These are phyloP conservation scores for Sphaerulina populicola DNA, from an alignment of 2,329 filamentous ascomycete genomes.

Conservation along the genomic window DNA sequence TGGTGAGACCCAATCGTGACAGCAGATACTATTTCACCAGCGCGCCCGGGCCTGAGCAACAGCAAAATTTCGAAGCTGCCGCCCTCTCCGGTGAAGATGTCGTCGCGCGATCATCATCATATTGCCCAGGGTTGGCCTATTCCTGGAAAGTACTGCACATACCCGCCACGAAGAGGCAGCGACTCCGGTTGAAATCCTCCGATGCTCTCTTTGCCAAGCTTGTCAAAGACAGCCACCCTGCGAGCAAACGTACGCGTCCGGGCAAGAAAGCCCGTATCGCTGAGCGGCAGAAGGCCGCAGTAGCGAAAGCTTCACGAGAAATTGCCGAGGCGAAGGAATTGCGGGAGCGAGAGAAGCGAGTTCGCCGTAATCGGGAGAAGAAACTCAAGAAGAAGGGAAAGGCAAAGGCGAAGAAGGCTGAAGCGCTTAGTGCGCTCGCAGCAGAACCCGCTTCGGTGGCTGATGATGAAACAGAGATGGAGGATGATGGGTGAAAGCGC, in stretches of 20 bases:
- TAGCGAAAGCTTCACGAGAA: conserved; percentile 19
- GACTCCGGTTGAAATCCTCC: not conserved
- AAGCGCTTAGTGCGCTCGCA: not conserved
- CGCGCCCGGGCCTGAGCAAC: not conserved
- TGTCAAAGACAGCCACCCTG: not conserved
- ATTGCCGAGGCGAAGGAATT: conserved; percentile 27
- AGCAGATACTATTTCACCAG: conserved; percentile 20
- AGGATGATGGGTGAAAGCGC: not conserved
- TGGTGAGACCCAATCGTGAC: conserved; percentile 12
- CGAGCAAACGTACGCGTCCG: conserved; percentile 23
- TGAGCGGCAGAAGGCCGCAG: conserved; percentile 22
- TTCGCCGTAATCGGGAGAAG: conserved; percentile 31
- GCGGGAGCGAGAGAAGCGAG: conserved; percentile 30
- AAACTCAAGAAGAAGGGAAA: conserved; percentile 31
- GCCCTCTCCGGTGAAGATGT: conserved; percentile 19
- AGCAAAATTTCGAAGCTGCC: conserved; percentile 10
- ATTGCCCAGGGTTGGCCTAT: conserved; percentile 19
- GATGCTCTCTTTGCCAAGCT: conserved; percentile 11
- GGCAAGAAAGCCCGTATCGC: conserved; percentile 31
- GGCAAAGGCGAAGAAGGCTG: conserved; percentile 32
- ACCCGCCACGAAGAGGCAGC: conserved; percentile 14
- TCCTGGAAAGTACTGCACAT: conserved; percentile 21
- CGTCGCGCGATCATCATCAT: conserved; percentile 3
- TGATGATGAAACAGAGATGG: not conserved
- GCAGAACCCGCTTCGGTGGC: not conserved